Percentiles rank a stretch among this genome's conserved stretches.
Conservation (phyloP, 176 grass and related monocot species). For the Oryza glaberrima region DNA sequence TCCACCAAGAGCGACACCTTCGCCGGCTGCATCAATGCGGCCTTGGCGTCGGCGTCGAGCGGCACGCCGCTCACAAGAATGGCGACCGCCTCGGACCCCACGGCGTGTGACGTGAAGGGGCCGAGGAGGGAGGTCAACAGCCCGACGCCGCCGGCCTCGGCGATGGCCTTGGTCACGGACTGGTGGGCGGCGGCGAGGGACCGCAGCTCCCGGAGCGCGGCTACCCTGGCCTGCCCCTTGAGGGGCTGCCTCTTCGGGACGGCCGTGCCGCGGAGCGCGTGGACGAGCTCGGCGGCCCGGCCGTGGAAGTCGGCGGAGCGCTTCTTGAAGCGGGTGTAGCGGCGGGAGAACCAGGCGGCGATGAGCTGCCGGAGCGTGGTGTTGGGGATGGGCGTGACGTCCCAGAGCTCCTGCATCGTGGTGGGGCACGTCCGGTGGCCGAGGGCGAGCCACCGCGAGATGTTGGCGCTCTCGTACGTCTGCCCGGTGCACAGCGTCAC, state of each 20-base stretch:
- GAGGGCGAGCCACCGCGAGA: constrained; percentile 79
- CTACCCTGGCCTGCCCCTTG: constrained; percentile 83
- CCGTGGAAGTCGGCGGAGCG: constrained; percentile 90
- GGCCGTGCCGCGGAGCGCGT: constrained; percentile 61
- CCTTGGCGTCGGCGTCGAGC: constrained; percentile 67
- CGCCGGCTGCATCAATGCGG: constrained; percentile 81
- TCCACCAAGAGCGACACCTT: constrained; percentile 90
- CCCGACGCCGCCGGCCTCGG: constrained; percentile 57
- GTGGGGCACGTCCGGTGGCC: constrained; percentile 95
- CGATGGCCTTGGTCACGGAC: constrained; percentile 73
- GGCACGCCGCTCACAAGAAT: constrained; percentile 68
- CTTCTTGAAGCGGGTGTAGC: constrained; percentile 86
- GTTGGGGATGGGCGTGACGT: constrained; percentile 85
- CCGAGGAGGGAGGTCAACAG: constrained; percentile 75
- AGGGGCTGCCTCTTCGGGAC: constrained; percentile 49
- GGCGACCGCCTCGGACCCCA: constrained; percentile 85
- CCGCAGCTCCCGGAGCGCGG: constrained; percentile 72
- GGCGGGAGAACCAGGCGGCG: constrained; percentile 91
- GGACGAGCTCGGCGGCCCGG: constrained; percentile 77
- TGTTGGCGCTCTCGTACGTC: constrained; percentile 93
- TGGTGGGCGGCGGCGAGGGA: constrained; percentile 58
- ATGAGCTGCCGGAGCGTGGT: constrained; percentile 87
- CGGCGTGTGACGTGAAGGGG: constrained; percentile 86
- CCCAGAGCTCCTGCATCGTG: constrained; percentile 99
- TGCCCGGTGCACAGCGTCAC: constrained; percentile 98